Evolutionary conservation across 805 yeast genomes (phyloP).

Genomic region (Blastobotrys mokoenaii): DNA sequence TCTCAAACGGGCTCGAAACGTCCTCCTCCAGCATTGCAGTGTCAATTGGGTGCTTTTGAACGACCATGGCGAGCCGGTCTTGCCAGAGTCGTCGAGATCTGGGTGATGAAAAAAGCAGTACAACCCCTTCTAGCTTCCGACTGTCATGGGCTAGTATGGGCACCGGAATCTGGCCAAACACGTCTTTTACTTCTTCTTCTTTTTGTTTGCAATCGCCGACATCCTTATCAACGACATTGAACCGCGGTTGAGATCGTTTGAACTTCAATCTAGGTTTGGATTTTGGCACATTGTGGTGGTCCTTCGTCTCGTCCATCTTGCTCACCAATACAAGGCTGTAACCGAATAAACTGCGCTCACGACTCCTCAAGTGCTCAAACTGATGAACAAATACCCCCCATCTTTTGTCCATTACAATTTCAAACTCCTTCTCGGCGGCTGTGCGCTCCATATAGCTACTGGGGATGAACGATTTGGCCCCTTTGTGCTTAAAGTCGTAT

Average conservation of each 20-base stretch:
- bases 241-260: no score
- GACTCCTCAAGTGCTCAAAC: background rate
- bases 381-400: background rate
- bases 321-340: no score
- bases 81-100: conserved; percentile 1
- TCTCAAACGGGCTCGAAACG: background rate
- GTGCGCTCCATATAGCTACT: background rate
- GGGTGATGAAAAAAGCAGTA: background rate
- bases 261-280: no score
- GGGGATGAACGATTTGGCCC: background rate
- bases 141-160: background rate
- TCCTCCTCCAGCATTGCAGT: background rate
- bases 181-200: no score
- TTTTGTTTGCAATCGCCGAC: no score
- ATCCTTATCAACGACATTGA: no score
- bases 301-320: no score
- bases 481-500: background rate
- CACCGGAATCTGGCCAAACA: no score
- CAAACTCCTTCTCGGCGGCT: background rate
- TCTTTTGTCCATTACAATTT: background rate
- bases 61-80: background rate
- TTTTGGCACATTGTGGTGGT: no score
- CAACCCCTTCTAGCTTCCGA: background rate
- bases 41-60: background rate
- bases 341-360: no score